Evolutionary conservation across 1,284 basidiomycete species (phyloP), one percentile per base, ranked within the genome.

Genomic region (Mycosarcoma mackinlayi): DNA sequence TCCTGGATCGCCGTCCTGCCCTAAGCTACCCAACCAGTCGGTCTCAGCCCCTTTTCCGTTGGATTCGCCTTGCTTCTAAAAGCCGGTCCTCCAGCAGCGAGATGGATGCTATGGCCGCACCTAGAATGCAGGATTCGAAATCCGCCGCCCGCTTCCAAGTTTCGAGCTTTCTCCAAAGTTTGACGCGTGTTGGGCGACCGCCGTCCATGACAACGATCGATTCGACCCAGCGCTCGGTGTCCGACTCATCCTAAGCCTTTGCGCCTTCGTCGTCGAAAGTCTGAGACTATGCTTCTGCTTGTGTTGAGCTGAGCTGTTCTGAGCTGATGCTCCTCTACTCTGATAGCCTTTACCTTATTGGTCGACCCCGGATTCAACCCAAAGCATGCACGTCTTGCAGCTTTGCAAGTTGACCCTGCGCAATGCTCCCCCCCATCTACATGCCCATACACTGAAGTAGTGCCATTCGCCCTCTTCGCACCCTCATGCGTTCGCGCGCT

Each of bases 321-420:
- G 18, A 44, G 52, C 49, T 21, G 42, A 21, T 25, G 49, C 44
- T 52, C 38, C 49, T 27, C 5, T 11, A n/a, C 8, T 21, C 8
- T 13, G 61, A 44, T 42, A 57, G 49, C 38, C 37, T 52, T 33
- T 37, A 51, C 52, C 53, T 63, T 34, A 63, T 63, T 63, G 54
- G 61, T 57, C 54, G 53, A 57, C 54, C 54, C 61, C 61, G 61
- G 61, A 63, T 44, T 35, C 53, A n/a, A 51, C 45, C 48, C 45
- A 31, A 41, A 37, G n/a, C 28, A 19, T 31, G 39, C 16, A 11
- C 47, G 44, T 41, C 28, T 47, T 30, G 39, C 24, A 46, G 33
- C n/a, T 11, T 33, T 19, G 13, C 14, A 7, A 54, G 41, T 42
- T n/a, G n/a, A n/a, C n/a, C n/a, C n/a, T 28, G 40, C 41, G 19